Evolutionary conservation across 2,329 filamentous ascomycete species (phyloP).

Genomic region (Coccinonectria pachysandricola): DNA sequence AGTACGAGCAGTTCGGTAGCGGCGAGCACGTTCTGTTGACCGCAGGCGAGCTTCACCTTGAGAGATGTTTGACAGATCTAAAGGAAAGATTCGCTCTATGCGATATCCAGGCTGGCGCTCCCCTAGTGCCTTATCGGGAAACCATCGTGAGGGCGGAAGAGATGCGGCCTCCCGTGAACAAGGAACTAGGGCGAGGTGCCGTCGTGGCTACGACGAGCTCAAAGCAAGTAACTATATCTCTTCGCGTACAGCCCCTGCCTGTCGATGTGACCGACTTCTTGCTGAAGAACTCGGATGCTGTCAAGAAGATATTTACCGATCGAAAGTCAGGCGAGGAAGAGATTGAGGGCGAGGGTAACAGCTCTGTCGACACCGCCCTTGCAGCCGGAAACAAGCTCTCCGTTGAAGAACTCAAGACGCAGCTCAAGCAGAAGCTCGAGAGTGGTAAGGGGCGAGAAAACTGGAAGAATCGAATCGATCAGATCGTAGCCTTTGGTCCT

Average conservation of each 20-base stretch:
- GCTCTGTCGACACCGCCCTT: slow-evolving; percentile 47
- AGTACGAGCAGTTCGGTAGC: slow-evolving; percentile 86
- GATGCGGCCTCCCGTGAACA: slow-evolving; percentile 81
- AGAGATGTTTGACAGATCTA: slow-evolving; percentile 86
- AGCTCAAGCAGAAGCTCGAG: slow-evolving; percentile 60
- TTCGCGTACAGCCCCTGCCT: slow-evolving; percentile 73
- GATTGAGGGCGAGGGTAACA: slow-evolving; percentile 28
- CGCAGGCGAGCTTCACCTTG: slow-evolving; percentile 87
- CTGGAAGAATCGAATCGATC: slow-evolving; percentile 68
- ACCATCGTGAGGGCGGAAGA: slow-evolving; percentile 80
- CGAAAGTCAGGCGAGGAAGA: slow-evolving; percentile 36
- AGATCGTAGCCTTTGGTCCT: slow-evolving; percentile 85
- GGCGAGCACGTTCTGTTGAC: slow-evolving; percentile 94
- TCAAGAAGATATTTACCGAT: slow-evolving; percentile 71
- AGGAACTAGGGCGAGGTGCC: slow-evolving; percentile 75
- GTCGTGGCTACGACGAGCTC: slow-evolving; percentile 69
- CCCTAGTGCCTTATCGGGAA: slow-evolving; percentile 93
- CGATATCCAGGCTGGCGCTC: slow-evolving; percentile 86
- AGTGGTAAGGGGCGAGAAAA: slow-evolving; percentile 60
- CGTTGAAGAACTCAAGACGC: slow-evolving; percentile 63
- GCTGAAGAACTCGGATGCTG: slow-evolving; percentile 64
- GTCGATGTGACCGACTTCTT: slow-evolving; percentile 74
- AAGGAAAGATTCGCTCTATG: slow-evolving; percentile 87
- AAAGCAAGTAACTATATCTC: slow-evolving; percentile 69
- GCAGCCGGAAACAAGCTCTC: slow-evolving; percentile 54